Percentiles rank a stretch among this genome's conserved stretches.
phyloP scores from a whole-genome alignment of 805 yeast genomes.

The Candida saitoana region DNA sequence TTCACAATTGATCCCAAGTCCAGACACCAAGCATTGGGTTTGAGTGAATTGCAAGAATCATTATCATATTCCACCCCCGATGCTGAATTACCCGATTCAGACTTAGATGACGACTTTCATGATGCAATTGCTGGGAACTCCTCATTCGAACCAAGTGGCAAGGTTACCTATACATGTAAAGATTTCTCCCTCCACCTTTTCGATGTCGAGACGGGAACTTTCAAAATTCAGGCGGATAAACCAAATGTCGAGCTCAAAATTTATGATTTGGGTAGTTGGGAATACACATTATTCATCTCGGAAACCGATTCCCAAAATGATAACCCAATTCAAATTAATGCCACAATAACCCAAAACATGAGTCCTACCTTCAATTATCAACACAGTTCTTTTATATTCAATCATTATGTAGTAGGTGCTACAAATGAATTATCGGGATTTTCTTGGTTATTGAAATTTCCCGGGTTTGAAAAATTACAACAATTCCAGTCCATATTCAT shows the following conservation, averaged over 20 bases:
- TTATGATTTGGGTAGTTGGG: constrained; percentile 45
- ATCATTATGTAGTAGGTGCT: constrained; percentile 30
- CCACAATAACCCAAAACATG: constrained; percentile 38
- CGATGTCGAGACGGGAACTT: constrained; percentile 48
- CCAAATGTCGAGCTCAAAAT: constrained; percentile 31
- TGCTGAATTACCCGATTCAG: constrained; percentile 9
- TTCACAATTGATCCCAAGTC: constrained; percentile 42
- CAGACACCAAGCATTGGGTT: constrained; percentile 13
- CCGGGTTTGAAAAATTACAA: constrained; percentile 32
- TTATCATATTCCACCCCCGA: constrained; percentile 8
- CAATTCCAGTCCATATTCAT: constrained; percentile 52
- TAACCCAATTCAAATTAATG: constrained; percentile 9
- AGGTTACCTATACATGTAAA: constrained; percentile 15
- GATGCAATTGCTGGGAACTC: not conserved
- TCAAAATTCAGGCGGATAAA: constrained; percentile 37
- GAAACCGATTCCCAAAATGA: constrained; percentile 7
- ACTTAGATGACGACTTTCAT: constrained; percentile 19
- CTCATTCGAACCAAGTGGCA: constrained; percentile 12
- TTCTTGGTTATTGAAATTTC: constrained; percentile 65
- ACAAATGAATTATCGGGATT: constrained; percentile 32
- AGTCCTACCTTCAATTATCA: constrained; percentile 65
- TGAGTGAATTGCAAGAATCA: constrained; percentile 20
- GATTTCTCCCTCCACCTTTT: constrained; percentile 50
- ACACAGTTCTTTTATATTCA: constrained; percentile 60
- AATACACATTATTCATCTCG: constrained; percentile 49